Evolutionary conservation across 208 protist species (phyloP).

Genomic region (Naegleria fowleri): DNA sequence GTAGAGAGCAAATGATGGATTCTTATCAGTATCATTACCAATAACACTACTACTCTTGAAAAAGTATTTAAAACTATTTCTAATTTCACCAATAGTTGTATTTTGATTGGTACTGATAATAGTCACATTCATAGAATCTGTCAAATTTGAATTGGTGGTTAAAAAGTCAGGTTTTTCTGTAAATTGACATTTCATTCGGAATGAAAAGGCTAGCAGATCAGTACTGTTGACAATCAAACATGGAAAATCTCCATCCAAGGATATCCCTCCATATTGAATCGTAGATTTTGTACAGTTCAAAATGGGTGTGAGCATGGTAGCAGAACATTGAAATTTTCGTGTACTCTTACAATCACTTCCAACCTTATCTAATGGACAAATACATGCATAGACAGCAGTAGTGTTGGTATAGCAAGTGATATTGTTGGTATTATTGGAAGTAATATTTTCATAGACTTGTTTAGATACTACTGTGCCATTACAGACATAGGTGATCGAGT

Average conservation of each 20-base stretch:
- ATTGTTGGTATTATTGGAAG: not conserved
- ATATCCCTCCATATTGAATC: not conserved
- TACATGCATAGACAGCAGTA: not conserved
- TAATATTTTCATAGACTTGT: not conserved
- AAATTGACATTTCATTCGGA: not conserved
- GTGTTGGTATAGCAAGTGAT: not conserved
- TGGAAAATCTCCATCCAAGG: constrained; percentile 1
- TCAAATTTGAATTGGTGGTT: not conserved
- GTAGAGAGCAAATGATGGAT: not conserved
- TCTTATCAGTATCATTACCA: not conserved
- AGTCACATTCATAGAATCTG: not conserved
- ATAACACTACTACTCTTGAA: not conserved
- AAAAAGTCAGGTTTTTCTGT: not conserved
- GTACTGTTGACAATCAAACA: not conserved
- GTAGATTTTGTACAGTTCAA: not conserved
- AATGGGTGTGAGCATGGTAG: not conserved
- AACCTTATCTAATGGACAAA: not conserved
- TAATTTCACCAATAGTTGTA: not conserved
- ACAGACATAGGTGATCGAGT: not conserved
- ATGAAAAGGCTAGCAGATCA: not conserved
- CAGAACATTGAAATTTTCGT: not conserved
- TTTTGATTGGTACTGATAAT: not conserved
- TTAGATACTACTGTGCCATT: not conserved
- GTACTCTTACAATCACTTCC: not conserved
- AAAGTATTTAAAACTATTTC: not conserved